Evolutionary conservation across 2,329 filamentous ascomycete species (phyloP), one percentile per base, ranked within the genome.

Genomic region (Aspergillus sp.): DNA sequence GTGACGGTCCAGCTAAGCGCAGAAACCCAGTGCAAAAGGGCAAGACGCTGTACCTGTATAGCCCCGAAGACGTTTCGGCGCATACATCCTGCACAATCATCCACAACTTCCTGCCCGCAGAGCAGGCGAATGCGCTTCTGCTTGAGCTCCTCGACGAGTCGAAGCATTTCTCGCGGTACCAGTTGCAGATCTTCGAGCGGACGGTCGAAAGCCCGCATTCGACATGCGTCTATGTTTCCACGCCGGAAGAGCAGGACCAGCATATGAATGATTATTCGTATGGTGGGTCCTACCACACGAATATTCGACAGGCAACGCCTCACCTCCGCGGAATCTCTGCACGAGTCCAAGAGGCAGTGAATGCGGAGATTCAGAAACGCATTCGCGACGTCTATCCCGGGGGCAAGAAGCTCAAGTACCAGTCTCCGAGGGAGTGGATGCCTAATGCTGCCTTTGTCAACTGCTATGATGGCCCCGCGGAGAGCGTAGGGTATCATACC

Each of bases 401-500:
- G 19, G 87, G 88, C 13, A 83, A 86, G 74, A 96, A 94, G 74
- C 84, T 97, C 30, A 88, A 84, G 68, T 88, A 91, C 68, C 93
- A 97, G 71, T 90, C 89, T 0, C 85, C 91, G 0, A 76, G 84
- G 0, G 78, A 83, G 0, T 98, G 94, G 93, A 81, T 81, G 8
- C 91, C 94, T 9, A 98, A 98, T 72, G 92, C 92, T 0, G 92
- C 93, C 0, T 94, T 97, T 71, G 93, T 96, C 17, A 99, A 99
- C 75, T 96, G 92, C 80, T 99, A 99, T 75, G 83, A 89, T 69
- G 93, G 93, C 0, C 89, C 87, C 0, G 83, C 87, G 11, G 87
- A 98, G 78, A 92, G 84, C 63, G 93, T 98, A 0, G 95, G 95
- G 34, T 98, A 92, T 78, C 95, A 99, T 77, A 89, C 91, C 41